Conservation (phyloP, 768 basidiomycete genomes). For the Porpolomopsis calyptriformis region DNA sequence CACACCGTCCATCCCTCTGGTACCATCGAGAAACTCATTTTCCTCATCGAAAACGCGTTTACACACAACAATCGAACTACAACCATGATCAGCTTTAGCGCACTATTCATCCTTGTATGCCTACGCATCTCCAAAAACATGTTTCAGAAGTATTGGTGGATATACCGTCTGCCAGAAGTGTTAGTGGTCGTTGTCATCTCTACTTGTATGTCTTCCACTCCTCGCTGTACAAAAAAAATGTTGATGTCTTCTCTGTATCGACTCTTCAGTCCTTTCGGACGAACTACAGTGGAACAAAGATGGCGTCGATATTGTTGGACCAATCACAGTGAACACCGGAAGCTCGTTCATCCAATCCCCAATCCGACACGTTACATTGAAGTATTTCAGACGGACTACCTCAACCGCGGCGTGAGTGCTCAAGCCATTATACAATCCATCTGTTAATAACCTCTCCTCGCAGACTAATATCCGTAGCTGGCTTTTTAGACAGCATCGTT, state of each 20-base stretch:
- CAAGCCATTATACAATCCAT: background rate
- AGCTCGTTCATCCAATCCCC: constrained; percentile 65
- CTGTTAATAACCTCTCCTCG: background rate
- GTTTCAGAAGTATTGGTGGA: constrained; percentile 54
- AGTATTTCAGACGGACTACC: constrained; percentile 68
- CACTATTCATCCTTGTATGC: constrained; percentile 54
- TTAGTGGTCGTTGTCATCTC: constrained; percentile 75
- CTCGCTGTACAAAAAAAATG: too few relatives aligned
- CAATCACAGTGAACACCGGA: constrained; percentile 54
- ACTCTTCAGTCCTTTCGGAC: constrained; percentile 51
- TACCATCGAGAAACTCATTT: constrained; percentile 67
- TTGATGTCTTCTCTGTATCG: background rate
- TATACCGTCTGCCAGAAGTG: constrained; percentile 84
- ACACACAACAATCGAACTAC: constrained; percentile 55
- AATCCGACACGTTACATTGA: constrained; percentile 43
- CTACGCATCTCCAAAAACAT: constrained; percentile 46
- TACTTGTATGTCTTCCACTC: constrained; percentile 46
- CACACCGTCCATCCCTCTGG: constrained; percentile 48
- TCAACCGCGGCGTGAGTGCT: constrained; percentile 64
- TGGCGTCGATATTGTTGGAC: constrained; percentile 79
- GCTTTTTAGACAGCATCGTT: constrained; percentile 91
- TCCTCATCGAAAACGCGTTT: constrained; percentile 53
- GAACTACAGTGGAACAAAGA: constrained; percentile 62
- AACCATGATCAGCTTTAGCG: constrained; percentile 61
- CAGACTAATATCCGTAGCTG: constrained; percentile 72